Evolutionary conservation across 78 protist species (phyloP).

Genomic region (Trichosphaerium sp.): DNA sequence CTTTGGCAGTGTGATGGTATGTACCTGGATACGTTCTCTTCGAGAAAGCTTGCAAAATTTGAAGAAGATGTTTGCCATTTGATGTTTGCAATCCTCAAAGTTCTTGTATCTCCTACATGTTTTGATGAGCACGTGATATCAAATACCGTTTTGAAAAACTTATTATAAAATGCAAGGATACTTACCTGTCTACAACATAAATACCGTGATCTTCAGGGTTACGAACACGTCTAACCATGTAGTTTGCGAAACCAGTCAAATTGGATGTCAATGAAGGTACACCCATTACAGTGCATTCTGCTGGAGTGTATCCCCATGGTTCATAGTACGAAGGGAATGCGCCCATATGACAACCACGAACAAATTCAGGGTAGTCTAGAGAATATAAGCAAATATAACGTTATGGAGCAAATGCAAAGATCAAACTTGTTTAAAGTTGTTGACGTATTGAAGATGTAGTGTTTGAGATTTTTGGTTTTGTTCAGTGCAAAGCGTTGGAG

Average conservation of each 20-base stretch:
- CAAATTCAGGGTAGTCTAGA: slow-evolving; percentile 62
- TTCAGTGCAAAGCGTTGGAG: too few species aligned
- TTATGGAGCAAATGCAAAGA: too few species aligned
- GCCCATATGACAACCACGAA: slow-evolving; percentile 76
- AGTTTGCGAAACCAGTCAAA: slow-evolving; percentile 67
- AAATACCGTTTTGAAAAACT: too few species aligned
- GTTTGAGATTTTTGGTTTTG: too few species aligned
- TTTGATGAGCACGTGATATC: too few species aligned
- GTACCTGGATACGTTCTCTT: slow-evolving; percentile 31
- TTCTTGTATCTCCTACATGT: slow-evolving; percentile 32
- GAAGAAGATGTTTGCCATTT: slow-evolving; percentile 39
- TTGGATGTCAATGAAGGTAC: slow-evolving; percentile 67
- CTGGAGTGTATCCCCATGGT: slow-evolving; percentile 66
- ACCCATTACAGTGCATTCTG: slow-evolving; percentile 71
- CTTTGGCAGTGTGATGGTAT: background rate
- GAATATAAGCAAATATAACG: too few species aligned
- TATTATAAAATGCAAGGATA: background rate
- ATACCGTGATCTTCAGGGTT: slow-evolving; percentile 50
- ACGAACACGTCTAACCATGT: slow-evolving; percentile 12
- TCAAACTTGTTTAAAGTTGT: too few species aligned
- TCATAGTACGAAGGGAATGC: slow-evolving; percentile 71
- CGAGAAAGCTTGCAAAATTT: slow-evolving; percentile 33
- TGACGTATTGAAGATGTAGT: too few species aligned
- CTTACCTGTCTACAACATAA: slow-evolving; percentile 48
- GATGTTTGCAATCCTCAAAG: slow-evolving; percentile 52